Evolutionary conservation across 495 filamentous ascomycete species (phyloP), one percentile per base, ranked within the genome.

Genomic region (Aspergillus olivimuriae): DNA sequence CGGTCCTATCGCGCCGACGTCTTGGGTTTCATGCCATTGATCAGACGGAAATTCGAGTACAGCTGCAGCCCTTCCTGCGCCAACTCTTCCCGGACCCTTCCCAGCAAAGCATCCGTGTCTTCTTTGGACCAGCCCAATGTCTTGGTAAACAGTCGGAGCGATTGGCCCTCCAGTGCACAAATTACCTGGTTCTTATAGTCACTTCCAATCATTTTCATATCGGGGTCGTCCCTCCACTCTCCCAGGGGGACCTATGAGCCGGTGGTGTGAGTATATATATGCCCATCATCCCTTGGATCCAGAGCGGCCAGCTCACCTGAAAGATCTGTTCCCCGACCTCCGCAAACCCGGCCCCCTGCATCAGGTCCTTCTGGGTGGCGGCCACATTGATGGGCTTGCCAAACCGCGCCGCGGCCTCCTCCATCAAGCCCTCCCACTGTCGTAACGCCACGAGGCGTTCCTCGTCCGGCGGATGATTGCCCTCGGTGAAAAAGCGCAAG

Each of bases 61-160:
- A 47, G 20, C 24, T 19, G 35, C 18, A 46, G 12, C 30, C 40
- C 44, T 28, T 47, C 30, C n/a, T 47, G 28, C 1, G 21, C 17
- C 9, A 47, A 19, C 15, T 47, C 44, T 14, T 34, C 10, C 2
- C 14, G 26, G 0, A 41, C 44, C 6, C 30, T 9, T 14, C 12
- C n/a, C 1, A 47, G 4, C 4, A 47, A 22, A 8, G 1, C 28
- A 26, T 41, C 37, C 1, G 44, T 47, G 28, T 47, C 44, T 35
- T 47, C 44, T n/a, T 26, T 34, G 5, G 44, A 47, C 44, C 44
- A 47, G 30, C 44, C 44, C 26, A 47, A 15, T 26, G 44, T 41
- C 26, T 34, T 40, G 2, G 44, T 47, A 18, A 47, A 47, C 14
- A 47, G 44, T 26, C 44, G 36, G 11, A 47, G 18, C 4, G 36